A percentile compares a stretch with the other conserved stretches of the same genome.
Conservation (phyloP, 148 eudicot genomes). For the Silene latifolia region DNA sequence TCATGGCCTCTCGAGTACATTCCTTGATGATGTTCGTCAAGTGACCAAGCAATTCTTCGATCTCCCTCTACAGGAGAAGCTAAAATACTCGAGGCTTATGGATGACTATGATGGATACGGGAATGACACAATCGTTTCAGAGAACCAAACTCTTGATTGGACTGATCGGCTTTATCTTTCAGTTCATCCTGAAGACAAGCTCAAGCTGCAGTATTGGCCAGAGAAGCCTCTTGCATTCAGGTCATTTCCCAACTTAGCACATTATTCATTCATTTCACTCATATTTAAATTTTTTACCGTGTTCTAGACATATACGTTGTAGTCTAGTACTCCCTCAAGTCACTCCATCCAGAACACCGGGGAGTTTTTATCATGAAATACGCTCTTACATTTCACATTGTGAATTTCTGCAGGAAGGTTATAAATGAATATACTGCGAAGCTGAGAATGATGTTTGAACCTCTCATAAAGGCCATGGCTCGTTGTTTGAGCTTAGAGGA, state of each 20-base stretch:
- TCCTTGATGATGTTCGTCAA: slow-evolving; percentile 50
- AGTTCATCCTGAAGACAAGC: slow-evolving; percentile 36
- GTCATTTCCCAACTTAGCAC: slow-evolving; percentile 23
- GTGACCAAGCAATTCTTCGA: slow-evolving; percentile 46
- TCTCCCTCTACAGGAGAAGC: slow-evolving; percentile 56
- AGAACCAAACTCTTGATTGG: slow-evolving; percentile 61
- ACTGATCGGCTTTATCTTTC: slow-evolving; percentile 53
- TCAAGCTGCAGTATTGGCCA: slow-evolving; percentile 57
- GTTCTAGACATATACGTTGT: background rate
- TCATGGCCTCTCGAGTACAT: slow-evolving; percentile 50
- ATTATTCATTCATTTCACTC: background rate
- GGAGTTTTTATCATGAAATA: no score
- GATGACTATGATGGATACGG: slow-evolving; percentile 58
- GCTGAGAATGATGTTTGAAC: slow-evolving; percentile 15
- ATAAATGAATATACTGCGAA: slow-evolving; percentile 23
- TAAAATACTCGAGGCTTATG: slow-evolving; percentile 27
- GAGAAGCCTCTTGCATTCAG: slow-evolving; percentile 47
- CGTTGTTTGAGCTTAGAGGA: slow-evolving; percentile 33
- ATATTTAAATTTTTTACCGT: background rate
- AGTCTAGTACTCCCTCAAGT: no score
- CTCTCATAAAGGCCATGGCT: slow-evolving; percentile 38
- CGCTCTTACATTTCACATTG: background rate
- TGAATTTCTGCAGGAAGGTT: slow-evolving; percentile 24
- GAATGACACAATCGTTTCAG: slow-evolving; percentile 41
- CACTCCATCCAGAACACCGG: no score